Conservation (phyloP, 2,329 filamentous ascomycete genomes). For the Dactylellina parvicollis region DNA sequence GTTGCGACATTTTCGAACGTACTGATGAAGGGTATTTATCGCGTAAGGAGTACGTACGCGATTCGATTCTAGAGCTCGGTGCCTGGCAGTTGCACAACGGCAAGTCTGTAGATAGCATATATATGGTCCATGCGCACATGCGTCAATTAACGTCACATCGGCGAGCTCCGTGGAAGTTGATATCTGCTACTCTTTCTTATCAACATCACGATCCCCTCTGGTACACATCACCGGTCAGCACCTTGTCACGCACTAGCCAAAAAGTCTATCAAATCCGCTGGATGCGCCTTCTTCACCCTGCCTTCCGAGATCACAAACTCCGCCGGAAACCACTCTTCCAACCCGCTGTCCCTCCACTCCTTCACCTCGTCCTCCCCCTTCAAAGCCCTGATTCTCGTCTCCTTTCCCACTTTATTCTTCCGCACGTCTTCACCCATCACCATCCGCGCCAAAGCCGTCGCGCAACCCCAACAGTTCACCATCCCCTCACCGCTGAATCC, state of each 20-base stretch:
- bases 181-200: not conserved
- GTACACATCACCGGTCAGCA: not conserved
- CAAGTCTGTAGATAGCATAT: not conserved
- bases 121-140: not conserved
- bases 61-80: not conserved
- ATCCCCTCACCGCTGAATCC: slow-evolving; percentile 68
- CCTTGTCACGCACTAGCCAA: slow-evolving; percentile 1
- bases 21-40: not conserved
- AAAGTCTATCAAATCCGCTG: slow-evolving; percentile 9
- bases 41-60: slow-evolving; percentile 8
- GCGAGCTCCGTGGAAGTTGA: slow-evolving; percentile 5
- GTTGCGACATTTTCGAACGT: too few species aligned
- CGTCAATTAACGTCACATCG: not conserved
- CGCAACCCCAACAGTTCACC: slow-evolving; percentile 67
- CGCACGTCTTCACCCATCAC: slow-evolving; percentile 58
- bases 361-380: slow-evolving; percentile 42
- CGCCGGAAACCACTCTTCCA: slow-evolving; percentile 55
- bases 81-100: not conserved
- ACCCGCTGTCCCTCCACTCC: slow-evolving; percentile 28
- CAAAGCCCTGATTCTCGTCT: slow-evolving; percentile 33
- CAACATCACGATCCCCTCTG: not conserved
- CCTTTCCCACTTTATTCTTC: slow-evolving; percentile 15
- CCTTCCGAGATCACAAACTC: slow-evolving; percentile 55
- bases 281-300: slow-evolving; percentile 45
- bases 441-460: slow-evolving; percentile 65